phyloP scores from a whole-genome alignment of 768 basidiomycete genomes.

The Tephrocybe rancida region DNA sequence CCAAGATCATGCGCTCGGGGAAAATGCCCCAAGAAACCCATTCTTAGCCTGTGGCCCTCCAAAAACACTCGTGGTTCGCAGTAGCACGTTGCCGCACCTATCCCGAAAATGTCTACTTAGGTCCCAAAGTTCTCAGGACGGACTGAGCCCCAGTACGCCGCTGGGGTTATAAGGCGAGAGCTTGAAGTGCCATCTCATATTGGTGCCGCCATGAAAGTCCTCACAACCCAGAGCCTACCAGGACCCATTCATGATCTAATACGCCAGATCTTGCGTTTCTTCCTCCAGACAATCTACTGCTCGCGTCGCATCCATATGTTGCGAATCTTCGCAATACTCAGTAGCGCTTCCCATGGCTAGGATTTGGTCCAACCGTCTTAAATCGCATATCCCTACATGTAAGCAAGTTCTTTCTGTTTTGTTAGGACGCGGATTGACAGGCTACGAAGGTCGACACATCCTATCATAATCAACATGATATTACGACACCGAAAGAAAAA shows the following conservation, averaged over 20 bases:
- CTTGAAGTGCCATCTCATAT: too few relatives aligned
- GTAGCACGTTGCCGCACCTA: too few relatives aligned
- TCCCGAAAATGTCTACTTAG: too few relatives aligned
- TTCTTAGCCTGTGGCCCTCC: background rate
- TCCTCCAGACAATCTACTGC: constrained; percentile 29
- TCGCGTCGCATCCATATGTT: constrained; percentile 27
- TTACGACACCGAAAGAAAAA: too few relatives aligned
- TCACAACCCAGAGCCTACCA: background rate
- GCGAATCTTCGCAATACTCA: constrained; percentile 26
- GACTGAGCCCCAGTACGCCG: too few relatives aligned
- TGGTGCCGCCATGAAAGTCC: background rate
- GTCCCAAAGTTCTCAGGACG: too few relatives aligned
- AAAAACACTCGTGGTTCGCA: too few relatives aligned
- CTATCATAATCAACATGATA: too few relatives aligned
- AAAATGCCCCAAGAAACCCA: background rate
- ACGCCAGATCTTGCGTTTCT: constrained; percentile 24
- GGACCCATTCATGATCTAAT: background rate
- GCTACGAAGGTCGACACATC: too few relatives aligned
- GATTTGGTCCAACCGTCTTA: too few relatives aligned
- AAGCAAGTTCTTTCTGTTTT: background rate
- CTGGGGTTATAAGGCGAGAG: too few relatives aligned
- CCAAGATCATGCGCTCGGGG: background rate
- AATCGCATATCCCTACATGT: background rate
- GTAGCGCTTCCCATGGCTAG: constrained; percentile 13
- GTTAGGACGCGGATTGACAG: too few relatives aligned